These are phyloP conservation scores for Dendrostoma leiphaemia DNA, from an alignment of 2,329 filamentous ascomycete species.

Conservation along the genomic window DNA sequence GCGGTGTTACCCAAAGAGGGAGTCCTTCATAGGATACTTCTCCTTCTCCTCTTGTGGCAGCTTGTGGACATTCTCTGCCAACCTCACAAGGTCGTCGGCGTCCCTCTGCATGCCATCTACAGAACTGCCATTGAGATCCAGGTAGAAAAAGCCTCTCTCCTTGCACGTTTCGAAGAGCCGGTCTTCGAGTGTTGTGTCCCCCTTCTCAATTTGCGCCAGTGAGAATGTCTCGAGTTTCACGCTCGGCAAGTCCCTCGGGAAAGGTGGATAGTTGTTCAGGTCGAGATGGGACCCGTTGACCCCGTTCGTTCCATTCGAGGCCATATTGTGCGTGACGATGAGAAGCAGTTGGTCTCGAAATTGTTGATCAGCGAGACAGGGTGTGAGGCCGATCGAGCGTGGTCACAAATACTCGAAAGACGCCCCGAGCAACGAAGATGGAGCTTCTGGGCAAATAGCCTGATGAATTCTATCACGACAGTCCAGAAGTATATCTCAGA, in stretches of 20 bases:
- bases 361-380: too few species aligned
- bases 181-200: constrained; percentile 13
- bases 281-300: not conserved
- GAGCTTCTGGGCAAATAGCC: not conserved
- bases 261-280: constrained; percentile 6
- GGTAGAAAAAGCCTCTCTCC: constrained; percentile 21
- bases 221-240: constrained; percentile 19
- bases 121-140: constrained; percentile 15
- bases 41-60: constrained; percentile 19
- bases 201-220: constrained; percentile 16
- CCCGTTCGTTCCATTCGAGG: not conserved
- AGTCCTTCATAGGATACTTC: constrained; percentile 9
- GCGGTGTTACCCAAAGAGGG: constrained; percentile 16
- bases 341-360: not conserved
- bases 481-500: too few species aligned
- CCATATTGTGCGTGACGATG: not conserved
- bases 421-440: too few species aligned
- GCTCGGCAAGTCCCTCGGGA: constrained; percentile 12
- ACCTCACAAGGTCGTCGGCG: constrained; percentile 15
- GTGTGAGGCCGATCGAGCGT: too few species aligned
- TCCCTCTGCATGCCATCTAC: constrained; percentile 13
- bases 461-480: too few species aligned
- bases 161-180: constrained; percentile 17
- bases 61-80: constrained; percentile 17
- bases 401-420: too few species aligned